These are phyloP conservation scores for Clavispora fructus DNA, from an alignment of 805 yeast species.

Conservation along the genomic window DNA sequence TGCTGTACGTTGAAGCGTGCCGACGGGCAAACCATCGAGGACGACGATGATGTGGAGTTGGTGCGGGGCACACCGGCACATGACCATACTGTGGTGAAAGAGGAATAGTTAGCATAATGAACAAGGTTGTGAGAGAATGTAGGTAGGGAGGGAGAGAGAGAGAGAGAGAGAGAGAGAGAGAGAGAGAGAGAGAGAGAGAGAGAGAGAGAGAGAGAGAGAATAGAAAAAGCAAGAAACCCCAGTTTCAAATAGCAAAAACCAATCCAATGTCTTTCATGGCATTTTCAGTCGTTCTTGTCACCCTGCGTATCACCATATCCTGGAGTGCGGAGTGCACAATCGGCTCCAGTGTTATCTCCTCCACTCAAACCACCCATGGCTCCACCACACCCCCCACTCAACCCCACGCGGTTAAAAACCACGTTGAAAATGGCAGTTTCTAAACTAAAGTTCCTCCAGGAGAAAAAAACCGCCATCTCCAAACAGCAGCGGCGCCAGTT, in stretches of 20 bases:
- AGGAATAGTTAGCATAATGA: slow-evolving; percentile 2
- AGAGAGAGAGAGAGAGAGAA: too few relatives aligned
- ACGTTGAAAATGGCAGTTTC: slow-evolving; percentile 64
- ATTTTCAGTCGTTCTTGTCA: too few relatives aligned
- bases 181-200: too few relatives aligned
- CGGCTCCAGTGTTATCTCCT: not conserved
- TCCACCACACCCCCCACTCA: slow-evolving; percentile 24
- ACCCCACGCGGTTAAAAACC: slow-evolving; percentile 33
- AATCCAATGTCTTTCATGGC: too few relatives aligned
- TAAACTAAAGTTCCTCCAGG: slow-evolving; percentile 65
- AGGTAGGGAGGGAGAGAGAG: too few relatives aligned
- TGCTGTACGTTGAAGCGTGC: slow-evolving; percentile 48
- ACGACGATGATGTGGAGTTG: slow-evolving; percentile 32
- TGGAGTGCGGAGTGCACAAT: not conserved
- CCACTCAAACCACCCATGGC: slow-evolving; percentile 1
- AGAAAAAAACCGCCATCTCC: slow-evolving; percentile 67
- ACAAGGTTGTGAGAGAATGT: too few relatives aligned
- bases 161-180: too few relatives aligned
- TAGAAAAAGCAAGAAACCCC: too few relatives aligned
- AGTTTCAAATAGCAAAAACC: too few relatives aligned
- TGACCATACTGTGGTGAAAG: slow-evolving; percentile 34
- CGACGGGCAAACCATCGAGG: slow-evolving; percentile 23
- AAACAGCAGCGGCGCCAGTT: slow-evolving; percentile 66
- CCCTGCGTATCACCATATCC: too few relatives aligned
- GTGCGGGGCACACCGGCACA: slow-evolving; percentile 35